A percentile compares a stretch with the other conserved stretches of the same genome.
Evolutionary conservation across 768 basidiomycete genomes (phyloP).

Genomic region (Serendipita indica): DNA sequence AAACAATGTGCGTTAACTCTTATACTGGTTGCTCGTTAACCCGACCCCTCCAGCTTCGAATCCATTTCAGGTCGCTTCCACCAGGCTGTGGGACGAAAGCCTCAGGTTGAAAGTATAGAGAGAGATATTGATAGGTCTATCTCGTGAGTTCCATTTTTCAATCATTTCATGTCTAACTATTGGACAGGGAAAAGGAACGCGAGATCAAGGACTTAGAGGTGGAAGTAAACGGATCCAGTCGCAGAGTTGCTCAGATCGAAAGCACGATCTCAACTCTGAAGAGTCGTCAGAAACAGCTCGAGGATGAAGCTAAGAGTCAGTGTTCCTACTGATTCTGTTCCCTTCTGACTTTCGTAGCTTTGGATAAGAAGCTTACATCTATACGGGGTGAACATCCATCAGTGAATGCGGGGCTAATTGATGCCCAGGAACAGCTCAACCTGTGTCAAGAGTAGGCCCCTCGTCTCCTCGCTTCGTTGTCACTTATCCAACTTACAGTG

Average conservation of each 20-base stretch:
- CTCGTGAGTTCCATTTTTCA: slow-evolving; percentile 30
- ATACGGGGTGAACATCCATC: slow-evolving; percentile 12
- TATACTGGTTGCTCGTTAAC: slow-evolving; percentile 5
- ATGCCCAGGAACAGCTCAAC: slow-evolving; percentile 21
- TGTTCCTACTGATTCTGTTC: not conserved
- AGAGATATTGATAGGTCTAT: slow-evolving; percentile 45
- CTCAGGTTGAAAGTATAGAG: slow-evolving; percentile 55
- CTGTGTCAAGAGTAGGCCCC: slow-evolving; percentile 16
- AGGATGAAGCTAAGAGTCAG: slow-evolving; percentile 47
- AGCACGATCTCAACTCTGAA: slow-evolving; percentile 44
- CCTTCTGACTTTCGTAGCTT: slow-evolving; percentile 22
- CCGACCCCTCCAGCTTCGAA: slow-evolving; percentile 62
- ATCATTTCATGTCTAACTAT: not conserved
- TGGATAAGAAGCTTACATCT: slow-evolving; percentile 33
- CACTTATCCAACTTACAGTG: not conserved
- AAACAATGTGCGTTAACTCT: slow-evolving; percentile 40
- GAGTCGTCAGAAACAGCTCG: slow-evolving; percentile 44
- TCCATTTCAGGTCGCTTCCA: slow-evolving; percentile 45
- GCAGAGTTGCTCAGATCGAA: slow-evolving; percentile 48
- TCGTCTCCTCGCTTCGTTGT: not conserved
- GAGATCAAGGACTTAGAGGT: slow-evolving; percentile 36
- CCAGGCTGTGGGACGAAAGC: slow-evolving; percentile 46
- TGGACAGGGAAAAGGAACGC: slow-evolving; percentile 48
- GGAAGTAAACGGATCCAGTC: slow-evolving; percentile 34
- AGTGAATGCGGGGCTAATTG: slow-evolving; percentile 21